Conservation (phyloP, 768 basidiomycete species). For the Phaeotremella fagi region DNA sequence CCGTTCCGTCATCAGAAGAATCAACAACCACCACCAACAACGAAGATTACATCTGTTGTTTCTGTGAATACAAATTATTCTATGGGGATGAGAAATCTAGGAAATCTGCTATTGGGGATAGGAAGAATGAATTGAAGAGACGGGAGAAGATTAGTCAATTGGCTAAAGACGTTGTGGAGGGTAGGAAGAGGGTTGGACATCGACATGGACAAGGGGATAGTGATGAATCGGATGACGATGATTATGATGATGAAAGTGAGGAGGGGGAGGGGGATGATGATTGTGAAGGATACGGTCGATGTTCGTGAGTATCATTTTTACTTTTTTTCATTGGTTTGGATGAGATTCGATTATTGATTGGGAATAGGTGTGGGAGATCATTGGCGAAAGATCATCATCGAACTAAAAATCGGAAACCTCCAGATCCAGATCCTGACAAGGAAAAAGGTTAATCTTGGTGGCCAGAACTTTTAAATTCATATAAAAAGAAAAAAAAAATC, state of each 20-base stretch:
- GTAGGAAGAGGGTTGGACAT: conserved; percentile 25
- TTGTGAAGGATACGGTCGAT: conserved; percentile 20
- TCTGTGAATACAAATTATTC: conserved; percentile 88
- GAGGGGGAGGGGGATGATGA: conserved; percentile 12
- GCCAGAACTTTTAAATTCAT: too few species aligned
- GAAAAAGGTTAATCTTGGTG: background rate
- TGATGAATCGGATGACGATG: conserved; percentile 25
- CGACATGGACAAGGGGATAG: conserved; percentile 7
- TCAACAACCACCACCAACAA: conserved; percentile 24
- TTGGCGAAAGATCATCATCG: background rate
- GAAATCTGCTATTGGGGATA: conserved; percentile 60
- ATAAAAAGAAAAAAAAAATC: too few species aligned
- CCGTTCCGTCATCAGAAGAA: background rate
- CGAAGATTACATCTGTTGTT: conserved; percentile 92
- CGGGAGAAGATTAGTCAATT: conserved; percentile 32
- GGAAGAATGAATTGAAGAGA: conserved; percentile 66
- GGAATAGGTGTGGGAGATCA: background rate
- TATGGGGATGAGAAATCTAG: conserved; percentile 74
- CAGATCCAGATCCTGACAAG: conserved; percentile 9
- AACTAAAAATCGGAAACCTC: conserved; percentile 11
- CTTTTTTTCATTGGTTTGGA: background rate
- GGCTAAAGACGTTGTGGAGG: conserved; percentile 42
- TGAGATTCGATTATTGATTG: background rate
- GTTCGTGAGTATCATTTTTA: conserved; percentile 22
- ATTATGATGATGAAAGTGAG: conserved; percentile 12